phyloP scores from a whole-genome alignment of 305 asterid species.

The Fraxinus xanthoxyloides region DNA sequence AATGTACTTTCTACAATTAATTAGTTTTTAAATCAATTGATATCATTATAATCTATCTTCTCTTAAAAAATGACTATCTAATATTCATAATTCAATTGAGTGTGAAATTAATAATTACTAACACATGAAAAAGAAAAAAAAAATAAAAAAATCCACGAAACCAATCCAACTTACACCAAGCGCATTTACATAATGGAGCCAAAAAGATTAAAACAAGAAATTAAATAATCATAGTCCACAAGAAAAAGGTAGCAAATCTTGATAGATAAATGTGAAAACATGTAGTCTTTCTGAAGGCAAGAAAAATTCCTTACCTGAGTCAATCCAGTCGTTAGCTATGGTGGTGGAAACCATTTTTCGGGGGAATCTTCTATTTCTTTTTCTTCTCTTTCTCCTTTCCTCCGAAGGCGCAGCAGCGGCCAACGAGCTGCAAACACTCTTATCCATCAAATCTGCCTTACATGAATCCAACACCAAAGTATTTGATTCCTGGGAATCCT shows the following conservation, averaged over 20 bases:
- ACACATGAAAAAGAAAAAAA: neutral
- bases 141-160: neutral
- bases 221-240: neutral
- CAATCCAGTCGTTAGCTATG: slow-evolving; percentile 18
- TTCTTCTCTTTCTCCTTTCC: slow-evolving; percentile 2
- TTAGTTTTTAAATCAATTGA: neutral
- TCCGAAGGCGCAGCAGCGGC: slow-evolving; percentile 4
- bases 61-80: neutral
- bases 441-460: slow-evolving; percentile 31
- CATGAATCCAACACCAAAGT: slow-evolving; percentile 19
- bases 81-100: neutral
- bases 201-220: neutral
- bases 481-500: slow-evolving; percentile 34
- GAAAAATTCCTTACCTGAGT: neutral
- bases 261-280: neutral
- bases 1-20: neutral
- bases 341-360: slow-evolving; percentile 10
- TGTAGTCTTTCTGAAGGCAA: slow-evolving; percentile 7
- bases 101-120: neutral
- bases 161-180: neutral
- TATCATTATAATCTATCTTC: neutral
- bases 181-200: neutral
- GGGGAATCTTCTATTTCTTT: neutral
- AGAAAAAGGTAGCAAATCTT: neutral
- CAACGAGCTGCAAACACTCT: slow-evolving; percentile 29